Conservation (phyloP, 164 flowering plant species). For the Piper betle region DNA sequence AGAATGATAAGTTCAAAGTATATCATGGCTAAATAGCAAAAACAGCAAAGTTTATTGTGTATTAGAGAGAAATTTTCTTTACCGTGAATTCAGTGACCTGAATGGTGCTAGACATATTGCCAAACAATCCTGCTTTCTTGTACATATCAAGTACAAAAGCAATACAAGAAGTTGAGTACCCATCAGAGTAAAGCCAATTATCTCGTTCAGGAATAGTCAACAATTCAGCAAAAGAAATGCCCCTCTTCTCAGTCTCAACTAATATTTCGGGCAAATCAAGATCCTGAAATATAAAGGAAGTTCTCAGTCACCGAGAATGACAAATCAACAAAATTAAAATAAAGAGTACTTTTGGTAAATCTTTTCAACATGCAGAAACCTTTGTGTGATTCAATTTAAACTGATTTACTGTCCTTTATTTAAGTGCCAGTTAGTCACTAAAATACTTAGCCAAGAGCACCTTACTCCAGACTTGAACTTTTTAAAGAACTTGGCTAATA, state of each 20-base stretch:
- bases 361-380: neutral
- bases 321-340: neutral
- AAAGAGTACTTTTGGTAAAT: neutral
- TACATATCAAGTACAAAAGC: constrained; percentile 88
- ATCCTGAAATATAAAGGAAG: constrained; percentile 27
- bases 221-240: constrained; percentile 64
- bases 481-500: neutral
- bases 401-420: neutral
- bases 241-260: constrained; percentile 79
- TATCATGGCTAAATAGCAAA: neutral
- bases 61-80: constrained; percentile 8
- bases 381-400: neutral
- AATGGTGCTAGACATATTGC: constrained; percentile 45
- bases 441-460: neutral
- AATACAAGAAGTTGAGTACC: constrained; percentile 85
- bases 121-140: constrained; percentile 87
- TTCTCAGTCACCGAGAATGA: neutral
- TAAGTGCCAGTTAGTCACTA: too few relatives aligned
- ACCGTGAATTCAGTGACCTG: constrained; percentile 97
- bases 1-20: neutral
- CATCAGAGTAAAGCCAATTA: constrained; percentile 81
- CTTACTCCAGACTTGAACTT: neutral
- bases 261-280: constrained; percentile 72
- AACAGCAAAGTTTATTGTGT: neutral
- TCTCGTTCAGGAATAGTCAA: constrained; percentile 87